Evolutionary conservation across 2,329 filamentous ascomycete species (phyloP).

Genomic region (Phaeosphaeriaceae sp.): DNA sequence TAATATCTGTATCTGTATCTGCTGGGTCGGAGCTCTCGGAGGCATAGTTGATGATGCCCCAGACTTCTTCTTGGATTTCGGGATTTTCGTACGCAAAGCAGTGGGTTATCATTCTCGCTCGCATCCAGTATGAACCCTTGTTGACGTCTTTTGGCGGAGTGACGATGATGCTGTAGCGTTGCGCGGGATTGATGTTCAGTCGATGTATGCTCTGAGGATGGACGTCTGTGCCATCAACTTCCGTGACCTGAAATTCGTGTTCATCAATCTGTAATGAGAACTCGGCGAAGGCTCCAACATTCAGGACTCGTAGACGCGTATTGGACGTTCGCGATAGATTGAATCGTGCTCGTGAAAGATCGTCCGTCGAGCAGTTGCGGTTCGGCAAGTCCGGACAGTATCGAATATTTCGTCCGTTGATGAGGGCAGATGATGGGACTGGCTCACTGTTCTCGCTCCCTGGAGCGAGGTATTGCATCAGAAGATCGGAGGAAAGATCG

Average conservation of each 20-base stretch:
- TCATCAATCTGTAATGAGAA: slow-evolving; percentile 67
- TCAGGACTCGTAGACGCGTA: slow-evolving; percentile 75
- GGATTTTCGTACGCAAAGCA: slow-evolving; percentile 64
- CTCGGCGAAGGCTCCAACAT: slow-evolving; percentile 72
- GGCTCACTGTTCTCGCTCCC: slow-evolving; percentile 64
- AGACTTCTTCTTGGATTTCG: slow-evolving; percentile 56
- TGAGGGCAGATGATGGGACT: slow-evolving; percentile 53
- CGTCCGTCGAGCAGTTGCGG: slow-evolving; percentile 46
- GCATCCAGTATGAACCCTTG: slow-evolving; percentile 50
- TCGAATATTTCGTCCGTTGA: slow-evolving; percentile 50
- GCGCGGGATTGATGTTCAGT: slow-evolving; percentile 70
- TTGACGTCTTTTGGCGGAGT: slow-evolving; percentile 54
- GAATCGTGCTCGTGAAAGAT: slow-evolving; percentile 37
- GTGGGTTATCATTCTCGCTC: slow-evolving; percentile 66
- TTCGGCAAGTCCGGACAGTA: slow-evolving; percentile 48
- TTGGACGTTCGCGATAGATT: slow-evolving; percentile 58
- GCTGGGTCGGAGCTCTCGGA: no score
- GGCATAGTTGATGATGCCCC: slow-evolving; percentile 62
- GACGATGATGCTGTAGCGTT: slow-evolving; percentile 72
- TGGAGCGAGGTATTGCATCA: slow-evolving; percentile 62
- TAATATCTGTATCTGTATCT: not conserved
- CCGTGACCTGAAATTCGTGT: slow-evolving; percentile 67
- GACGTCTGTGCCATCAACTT: slow-evolving; percentile 71
- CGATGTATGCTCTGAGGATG: slow-evolving; percentile 62
- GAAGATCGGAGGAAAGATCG: slow-evolving; percentile 56